Evolutionary conservation across 129 eudicot genomes (phyloP), one percentile per base, ranked within the genome.

Genomic region (Helichrysum umbraculigerum): DNA sequence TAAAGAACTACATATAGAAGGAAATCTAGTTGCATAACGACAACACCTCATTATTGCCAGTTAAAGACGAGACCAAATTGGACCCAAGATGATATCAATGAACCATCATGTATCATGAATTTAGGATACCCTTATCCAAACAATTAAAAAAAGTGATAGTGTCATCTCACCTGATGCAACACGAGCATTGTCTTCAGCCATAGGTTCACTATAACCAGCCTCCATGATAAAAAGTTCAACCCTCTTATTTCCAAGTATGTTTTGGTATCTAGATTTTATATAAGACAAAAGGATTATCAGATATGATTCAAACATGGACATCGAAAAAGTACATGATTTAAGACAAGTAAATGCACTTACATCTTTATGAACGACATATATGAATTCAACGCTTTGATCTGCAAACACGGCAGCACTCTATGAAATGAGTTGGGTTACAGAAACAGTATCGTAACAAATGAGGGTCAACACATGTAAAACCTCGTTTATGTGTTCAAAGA

Each of bases 351-450:
- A 60, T 44, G 85, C 33, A 81, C 97, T 87, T 82, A 91, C 97
- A 97, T 94, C 82, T 94, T 94, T 79, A 97, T 91, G 89, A 91
- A 83, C 78, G 96, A 87, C 78, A 95, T 96, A 81, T 86, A 95
- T 47, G 99, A 91, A 75, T 95, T 95, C 77, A 91, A 74, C 87
- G 91, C 97, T 82, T 95, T 94, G 81, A 94, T 94, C 99, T 94
- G 91, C 90, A 87, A 58, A 79, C 83, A 89, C 87, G 6, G 54
- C 12, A 47, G n/a, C 54, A 89, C 32, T 52, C 52, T 25, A 10
- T 62, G 57, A 47, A 70, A 63, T 61, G 28, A 39, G 52, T 61
- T 42, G 6, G 33, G 67, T 21, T 62, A 62, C n/a, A 28, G n/a
- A 12, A 62, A 14, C 35, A 4, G 15, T 28, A 66, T 28, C 50